Conservation (phyloP, 371 early-diverging fungal species). For the Parasitella parasitica region DNA sequence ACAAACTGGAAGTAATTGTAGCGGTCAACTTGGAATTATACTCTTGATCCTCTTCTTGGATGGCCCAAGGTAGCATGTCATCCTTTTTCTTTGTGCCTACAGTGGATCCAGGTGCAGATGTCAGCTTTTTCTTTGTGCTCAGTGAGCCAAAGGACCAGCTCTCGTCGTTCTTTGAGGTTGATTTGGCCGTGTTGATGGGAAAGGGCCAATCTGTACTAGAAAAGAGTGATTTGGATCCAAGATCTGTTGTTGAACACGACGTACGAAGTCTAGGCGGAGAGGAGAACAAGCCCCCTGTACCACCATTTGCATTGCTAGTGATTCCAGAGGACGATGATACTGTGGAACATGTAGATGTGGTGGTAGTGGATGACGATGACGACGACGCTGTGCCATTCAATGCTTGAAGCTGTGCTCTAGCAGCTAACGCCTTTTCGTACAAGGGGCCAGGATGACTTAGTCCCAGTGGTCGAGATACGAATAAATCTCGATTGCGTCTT, state of each 20-base stretch:
- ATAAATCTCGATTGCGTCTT: constrained; percentile 34
- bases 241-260: constrained; percentile 22
- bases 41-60: constrained; percentile 15
- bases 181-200: constrained; percentile 2
- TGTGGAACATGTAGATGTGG: background rate
- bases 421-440: constrained; percentile 44
- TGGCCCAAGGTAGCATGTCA: constrained; percentile 18
- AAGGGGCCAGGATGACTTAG: constrained; percentile 32
- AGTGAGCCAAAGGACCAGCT: constrained; percentile 38
- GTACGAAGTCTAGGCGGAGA: constrained; percentile 8
- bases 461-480: constrained; percentile 31
- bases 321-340: constrained; percentile 10
- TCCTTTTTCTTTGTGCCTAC: constrained; percentile 14
- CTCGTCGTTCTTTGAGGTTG: background rate
- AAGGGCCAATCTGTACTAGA: constrained; percentile 37
- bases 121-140: constrained; percentile 18
- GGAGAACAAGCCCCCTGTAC: constrained; percentile 15
- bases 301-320: background rate
- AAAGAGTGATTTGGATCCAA: constrained; percentile 12
- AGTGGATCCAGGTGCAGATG: background rate
- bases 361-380: constrained; percentile 5
- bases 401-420: constrained; percentile 43
- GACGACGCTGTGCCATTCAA: constrained; percentile 7
- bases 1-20: constrained; percentile 19
- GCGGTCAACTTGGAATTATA: background rate